Base-by-base conservation (phyloP, 2,329 filamentous ascomycete species). In the Penicillium sp. region DNA sequence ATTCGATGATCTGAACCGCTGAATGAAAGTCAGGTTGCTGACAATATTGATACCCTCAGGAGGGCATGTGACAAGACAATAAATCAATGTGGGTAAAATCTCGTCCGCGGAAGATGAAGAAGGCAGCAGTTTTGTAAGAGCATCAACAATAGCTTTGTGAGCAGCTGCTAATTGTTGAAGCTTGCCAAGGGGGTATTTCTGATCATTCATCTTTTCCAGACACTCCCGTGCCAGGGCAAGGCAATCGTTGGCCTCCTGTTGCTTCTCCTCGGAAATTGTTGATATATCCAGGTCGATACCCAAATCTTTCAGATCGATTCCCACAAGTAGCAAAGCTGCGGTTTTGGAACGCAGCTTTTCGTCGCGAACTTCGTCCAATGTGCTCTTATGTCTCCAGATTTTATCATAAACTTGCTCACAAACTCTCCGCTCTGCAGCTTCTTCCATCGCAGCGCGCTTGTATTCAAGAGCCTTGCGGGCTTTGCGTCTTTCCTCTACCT, bases 21-120 rank as follows among this genome's bases (percentile, higher is more conserved):
- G 92, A 60, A 97, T 91, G 69, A 97, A 99, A 62, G 88, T 85
- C n/a, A 95, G 79, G 69, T 99, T 95, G 76, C 93, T 97, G 66
- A 96, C 90, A 50, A 92, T 87, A 70, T 92, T 89, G 44, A 97
- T 86, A 31, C 86, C 84, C 70, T 94, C 89, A 0, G 92, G 88
- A 0, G 90, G 87, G 42, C 92, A 87, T 2, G 91, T 96, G 68
- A 99, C 95, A 54, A 99, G 82, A 0, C 91, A 90, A 75, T 95
- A 99, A 56, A 99, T 99, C 57, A 99, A 81, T 71, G 95, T 96
- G 0, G 94, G 94, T 70, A 99, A 85, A 49, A 99, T 95, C 73
- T 97, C 94, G 68, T 99, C 94, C 2, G 94, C 94, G 1, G 94
- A 97, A 0, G 94, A 96, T 0, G 83, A 83, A 0, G 92, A 83